A percentile compares a stretch with the other conserved stretches of the same genome.
Evolutionary conservation across 2,329 filamentous ascomycete genomes (phyloP).

Genomic region (Penicillium crustosum): DNA sequence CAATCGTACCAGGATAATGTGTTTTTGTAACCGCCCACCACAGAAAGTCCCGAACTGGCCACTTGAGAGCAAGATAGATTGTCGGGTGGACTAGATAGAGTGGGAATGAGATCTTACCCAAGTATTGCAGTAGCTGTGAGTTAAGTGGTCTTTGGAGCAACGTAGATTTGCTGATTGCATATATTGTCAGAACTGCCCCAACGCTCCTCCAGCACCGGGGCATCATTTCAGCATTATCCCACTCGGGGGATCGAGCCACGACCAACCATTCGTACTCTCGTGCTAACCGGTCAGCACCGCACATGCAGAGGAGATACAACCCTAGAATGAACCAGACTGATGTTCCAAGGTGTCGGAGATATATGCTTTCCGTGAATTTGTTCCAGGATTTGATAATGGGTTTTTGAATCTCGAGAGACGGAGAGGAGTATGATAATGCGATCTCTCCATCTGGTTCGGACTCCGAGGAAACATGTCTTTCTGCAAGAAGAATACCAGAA

Average conservation of each 20-base stretch:
- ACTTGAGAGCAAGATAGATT: background rate
- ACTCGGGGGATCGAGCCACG: background rate
- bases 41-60: background rate
- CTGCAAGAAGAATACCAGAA: background rate
- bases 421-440: background rate
- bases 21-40: background rate
- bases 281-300: background rate
- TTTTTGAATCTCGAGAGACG: background rate
- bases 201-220: conserved; percentile 1
- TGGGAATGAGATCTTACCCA: conserved; percentile 4
- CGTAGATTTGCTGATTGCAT: background rate
- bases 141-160: background rate
- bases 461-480: background rate
- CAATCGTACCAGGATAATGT: background rate
- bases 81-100: conserved; percentile 4
- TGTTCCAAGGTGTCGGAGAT: background rate
- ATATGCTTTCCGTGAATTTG: background rate
- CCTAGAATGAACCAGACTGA: background rate
- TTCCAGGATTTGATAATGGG: background rate
- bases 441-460: background rate
- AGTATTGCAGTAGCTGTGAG: conserved; percentile 1
- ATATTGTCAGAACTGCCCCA: conserved; percentile 2
- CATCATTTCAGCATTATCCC: background rate
- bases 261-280: background rate
- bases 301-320: conserved; percentile 4